Evolutionary conservation across 441 rosid species (phyloP).

Genomic region (Erodium moschatum): DNA sequence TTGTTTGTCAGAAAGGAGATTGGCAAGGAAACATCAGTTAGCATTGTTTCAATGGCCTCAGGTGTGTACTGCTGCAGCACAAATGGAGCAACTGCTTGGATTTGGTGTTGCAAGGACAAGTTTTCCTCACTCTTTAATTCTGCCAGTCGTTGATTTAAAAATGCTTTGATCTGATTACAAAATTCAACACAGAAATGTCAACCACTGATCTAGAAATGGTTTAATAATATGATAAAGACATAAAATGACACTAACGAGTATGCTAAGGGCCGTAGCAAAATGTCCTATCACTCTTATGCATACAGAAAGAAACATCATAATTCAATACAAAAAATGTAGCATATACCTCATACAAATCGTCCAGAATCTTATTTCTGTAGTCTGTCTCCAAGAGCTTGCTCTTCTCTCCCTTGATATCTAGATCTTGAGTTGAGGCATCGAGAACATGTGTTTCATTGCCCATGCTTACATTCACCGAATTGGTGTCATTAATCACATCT

Average conservation of each 20-base stretch:
- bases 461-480: constrained; percentile 28
- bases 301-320: not conserved
- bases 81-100: constrained; percentile 83
- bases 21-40: constrained; percentile 49
- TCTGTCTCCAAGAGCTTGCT: constrained; percentile 87
- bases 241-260: constrained; percentile 1
- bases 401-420: constrained; percentile 43
- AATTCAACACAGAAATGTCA: constrained; percentile 17
- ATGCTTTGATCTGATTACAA: constrained; percentile 65
- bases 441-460: constrained; percentile 33
- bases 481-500: constrained; percentile 46
- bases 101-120: constrained; percentile 81
- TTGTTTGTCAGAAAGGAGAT: constrained; percentile 70
- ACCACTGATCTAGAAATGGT: constrained; percentile 12
- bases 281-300: not conserved
- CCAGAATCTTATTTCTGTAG: constrained; percentile 82
- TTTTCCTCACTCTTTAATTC: constrained; percentile 74
- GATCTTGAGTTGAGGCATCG: constrained; percentile 32
- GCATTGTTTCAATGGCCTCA: constrained; percentile 66
- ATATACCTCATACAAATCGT: constrained; percentile 80
- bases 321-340: constrained; percentile 7
- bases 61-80: constrained; percentile 81
- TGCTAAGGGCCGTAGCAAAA: not conserved
- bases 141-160: constrained; percentile 61
- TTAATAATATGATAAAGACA: constrained; percentile 12